A percentile compares a stretch with the other conserved stretches of the same genome.
Evolutionary conservation across 1,284 basidiomycete species (phyloP).

Genomic region (Apiotrichum domesticum): DNA sequence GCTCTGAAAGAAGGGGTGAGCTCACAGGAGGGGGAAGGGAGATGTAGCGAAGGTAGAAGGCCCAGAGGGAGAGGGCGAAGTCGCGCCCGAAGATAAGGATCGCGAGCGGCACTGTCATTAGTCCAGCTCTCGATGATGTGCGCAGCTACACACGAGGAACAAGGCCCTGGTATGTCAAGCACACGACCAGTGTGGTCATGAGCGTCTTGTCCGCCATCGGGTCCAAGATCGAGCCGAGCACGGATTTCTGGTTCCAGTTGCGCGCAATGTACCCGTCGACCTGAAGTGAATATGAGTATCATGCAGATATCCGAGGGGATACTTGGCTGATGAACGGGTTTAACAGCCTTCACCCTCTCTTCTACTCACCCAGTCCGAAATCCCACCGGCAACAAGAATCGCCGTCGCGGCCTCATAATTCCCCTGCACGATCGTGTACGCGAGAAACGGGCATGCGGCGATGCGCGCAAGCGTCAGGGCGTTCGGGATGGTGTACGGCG

Average conservation of each 20-base stretch:
- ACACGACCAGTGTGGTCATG: conserved; percentile 89
- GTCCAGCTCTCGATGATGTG: background rate
- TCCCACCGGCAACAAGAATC: conserved; percentile 77
- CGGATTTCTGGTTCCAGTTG: conserved; percentile 73
- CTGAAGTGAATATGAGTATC: conserved; percentile 45
- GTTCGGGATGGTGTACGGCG: conserved; percentile 94
- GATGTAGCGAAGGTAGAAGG: conserved; percentile 89
- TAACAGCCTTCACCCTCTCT: background rate
- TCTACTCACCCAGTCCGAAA: conserved; percentile 74
- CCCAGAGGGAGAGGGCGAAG: conserved; percentile 75
- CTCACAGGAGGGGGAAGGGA: conserved; percentile 76
- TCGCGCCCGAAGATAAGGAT: conserved; percentile 85
- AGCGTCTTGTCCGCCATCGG: conserved; percentile 95
- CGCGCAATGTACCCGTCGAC: conserved; percentile 87
- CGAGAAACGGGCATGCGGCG: conserved; percentile 77
- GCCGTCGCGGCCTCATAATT: conserved; percentile 73
- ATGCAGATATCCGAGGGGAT: no score
- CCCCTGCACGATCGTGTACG: conserved; percentile 82
- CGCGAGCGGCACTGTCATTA: conserved; percentile 66
- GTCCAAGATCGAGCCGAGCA: conserved; percentile 90
- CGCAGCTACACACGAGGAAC: conserved; percentile 61
- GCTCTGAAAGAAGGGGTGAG: background rate
- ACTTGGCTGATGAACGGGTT: no score
- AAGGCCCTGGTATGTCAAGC: conserved; percentile 73
- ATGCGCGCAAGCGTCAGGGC: conserved; percentile 82